phyloP scores from a whole-genome alignment of 1,139 yeast genomes.

The Taiozyma sp. region DNA sequence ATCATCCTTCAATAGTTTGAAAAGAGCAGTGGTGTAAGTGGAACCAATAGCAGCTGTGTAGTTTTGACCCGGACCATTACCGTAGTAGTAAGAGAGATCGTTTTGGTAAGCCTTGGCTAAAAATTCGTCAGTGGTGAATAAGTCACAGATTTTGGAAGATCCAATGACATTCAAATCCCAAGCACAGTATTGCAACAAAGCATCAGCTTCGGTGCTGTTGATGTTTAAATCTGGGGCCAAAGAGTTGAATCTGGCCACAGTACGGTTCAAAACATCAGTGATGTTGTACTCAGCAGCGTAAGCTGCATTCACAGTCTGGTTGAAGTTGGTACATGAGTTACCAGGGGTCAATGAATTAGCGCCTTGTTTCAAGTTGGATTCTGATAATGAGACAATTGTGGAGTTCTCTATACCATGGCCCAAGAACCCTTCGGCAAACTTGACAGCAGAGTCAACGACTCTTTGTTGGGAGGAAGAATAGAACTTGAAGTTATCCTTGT shows the following conservation, averaged over 20 bases:
- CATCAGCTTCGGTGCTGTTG: conserved; percentile 35
- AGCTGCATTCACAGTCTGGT: conserved; percentile 18
- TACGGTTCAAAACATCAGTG: conserved; percentile 19
- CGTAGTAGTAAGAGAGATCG: conserved; percentile 42
- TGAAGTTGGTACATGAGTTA: conserved; percentile 24
- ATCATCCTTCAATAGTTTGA: conserved; percentile 31
- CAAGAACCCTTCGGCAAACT: conserved; percentile 20
- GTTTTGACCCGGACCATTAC: conserved; percentile 44
- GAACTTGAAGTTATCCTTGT: conserved; percentile 7
- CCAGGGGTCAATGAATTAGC: conserved; percentile 31
- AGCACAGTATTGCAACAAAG: conserved; percentile 43
- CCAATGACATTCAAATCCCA: conserved; percentile 51
- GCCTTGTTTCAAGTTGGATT: conserved; percentile 29
- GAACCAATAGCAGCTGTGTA: conserved; percentile 41
- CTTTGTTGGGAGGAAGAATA: conserved; percentile 17
- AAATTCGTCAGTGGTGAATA: conserved; percentile 47
- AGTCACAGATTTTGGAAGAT: conserved; percentile 42
- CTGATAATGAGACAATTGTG: conserved; percentile 9
- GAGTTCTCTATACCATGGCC: conserved; percentile 9
- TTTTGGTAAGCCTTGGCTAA: conserved; percentile 38
- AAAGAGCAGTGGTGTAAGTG: conserved; percentile 44
- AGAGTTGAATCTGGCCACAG: conserved; percentile 25
- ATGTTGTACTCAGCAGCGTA: conserved; percentile 11
- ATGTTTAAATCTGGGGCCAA: conserved; percentile 35
- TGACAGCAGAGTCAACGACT: conserved; percentile 16